Conservation (phyloP, 2,329 filamentous ascomycete species). For the Sclerotinia sclerotiorum region DNA sequence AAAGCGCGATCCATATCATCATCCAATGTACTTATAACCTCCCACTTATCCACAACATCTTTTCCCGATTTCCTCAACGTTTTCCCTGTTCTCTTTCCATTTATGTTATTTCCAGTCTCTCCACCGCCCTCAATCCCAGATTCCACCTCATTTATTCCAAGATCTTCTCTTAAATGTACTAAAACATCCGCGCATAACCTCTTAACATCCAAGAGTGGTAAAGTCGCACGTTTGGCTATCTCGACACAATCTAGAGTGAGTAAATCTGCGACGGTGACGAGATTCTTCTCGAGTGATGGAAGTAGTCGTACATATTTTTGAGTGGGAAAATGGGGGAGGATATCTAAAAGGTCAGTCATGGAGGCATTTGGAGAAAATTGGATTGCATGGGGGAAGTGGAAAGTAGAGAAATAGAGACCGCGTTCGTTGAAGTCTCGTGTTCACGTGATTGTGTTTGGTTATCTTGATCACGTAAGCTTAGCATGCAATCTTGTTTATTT, state of each 20-base stretch:
- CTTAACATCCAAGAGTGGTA: conserved; percentile 78
- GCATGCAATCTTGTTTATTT: too few relatives aligned
- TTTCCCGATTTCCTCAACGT: conserved; percentile 40
- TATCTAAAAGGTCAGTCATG: conserved; percentile 84
- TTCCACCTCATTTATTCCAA: conserved; percentile 29
- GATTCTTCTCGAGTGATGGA: conserved; percentile 74
- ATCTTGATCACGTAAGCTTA: too few relatives aligned
- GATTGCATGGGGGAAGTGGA: not conserved
- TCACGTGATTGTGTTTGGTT: not conserved
- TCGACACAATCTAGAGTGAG: conserved; percentile 80
- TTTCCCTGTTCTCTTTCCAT: conserved; percentile 2
- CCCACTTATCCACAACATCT: conserved; percentile 47
- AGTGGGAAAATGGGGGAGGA: conserved; percentile 77
- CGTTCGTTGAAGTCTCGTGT: not conserved
- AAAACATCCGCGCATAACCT: conserved; percentile 68
- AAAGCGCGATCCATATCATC: conserved; percentile 67
- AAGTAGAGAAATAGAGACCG: not conserved
- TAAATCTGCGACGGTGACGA: conserved; percentile 78
- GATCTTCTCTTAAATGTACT: conserved; percentile 63
- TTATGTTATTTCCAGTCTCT: not conserved
- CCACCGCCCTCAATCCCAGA: conserved; percentile 15
- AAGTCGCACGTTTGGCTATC: conserved; percentile 79
- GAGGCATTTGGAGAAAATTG: conserved; percentile 35
- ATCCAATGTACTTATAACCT: conserved; percentile 78
- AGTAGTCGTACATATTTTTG: conserved; percentile 72